Evolutionary conservation across 2,329 filamentous ascomycete genomes (phyloP), one percentile per base, ranked within the genome.

Genomic region (Pseudogymnoascus sp.): DNA sequence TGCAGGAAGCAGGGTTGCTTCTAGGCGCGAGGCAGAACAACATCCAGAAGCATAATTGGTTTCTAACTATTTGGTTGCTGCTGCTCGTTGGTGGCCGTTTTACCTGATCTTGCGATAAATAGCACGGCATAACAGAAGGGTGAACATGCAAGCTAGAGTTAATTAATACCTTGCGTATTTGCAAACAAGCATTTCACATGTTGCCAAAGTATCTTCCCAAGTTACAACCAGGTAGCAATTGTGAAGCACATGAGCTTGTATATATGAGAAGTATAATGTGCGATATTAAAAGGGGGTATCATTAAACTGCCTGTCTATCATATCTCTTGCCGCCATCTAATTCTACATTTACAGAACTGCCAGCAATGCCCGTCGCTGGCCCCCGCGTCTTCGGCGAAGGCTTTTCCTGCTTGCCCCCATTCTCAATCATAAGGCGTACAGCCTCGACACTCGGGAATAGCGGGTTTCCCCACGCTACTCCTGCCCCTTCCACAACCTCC

Each of bases 381-480:
- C 16, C 47, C 16, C 47, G 47, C 28, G 47, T n/a, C 43, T 14
- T 22, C 11, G 43, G 16, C 12, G 47, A 14, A 32, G 47, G 47
- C 9, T 54, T 54, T 20, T n/a, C 28, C 11, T 54, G 47, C 28
- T 54, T 54, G 9, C 28, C 47, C 6, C 47, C 58, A 34, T 59
- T 59, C 30, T 34, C 47, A 7, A 61, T 59, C 60, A 28, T 38
- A 18, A 22, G 11, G 22, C 39, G 30, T 14, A 61, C 18, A 25
- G 54, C 54, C 47, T 61, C 50, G 8, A 58, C n/a, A 41, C 38
- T 58, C 11, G 22, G 34, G 16, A 60, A 60, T 12, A 62, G 22
- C 9, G 25, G 39, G 4, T 39, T 50, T 12, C 66, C 69, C 16
- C 70, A 61, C 28, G 65, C 67, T 18, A 58, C 25, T 47, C 70